Percentiles rank a stretch among this genome's conserved stretches.
phyloP scores from a whole-genome alignment of 306 rosid genomes.

The Lathyrus oleraceus region DNA sequence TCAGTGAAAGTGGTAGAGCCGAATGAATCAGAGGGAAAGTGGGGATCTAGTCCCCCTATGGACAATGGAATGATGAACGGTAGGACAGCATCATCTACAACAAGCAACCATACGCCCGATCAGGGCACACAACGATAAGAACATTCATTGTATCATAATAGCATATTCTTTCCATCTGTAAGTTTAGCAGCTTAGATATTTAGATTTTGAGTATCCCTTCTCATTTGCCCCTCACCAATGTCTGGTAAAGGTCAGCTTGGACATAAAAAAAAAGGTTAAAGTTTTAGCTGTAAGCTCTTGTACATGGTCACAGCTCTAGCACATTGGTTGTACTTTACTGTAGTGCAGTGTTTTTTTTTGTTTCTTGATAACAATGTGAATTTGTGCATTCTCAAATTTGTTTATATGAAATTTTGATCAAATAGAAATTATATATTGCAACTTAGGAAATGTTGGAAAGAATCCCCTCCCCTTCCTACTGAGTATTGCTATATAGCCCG shows the following conservation, averaged over 20 bases:
- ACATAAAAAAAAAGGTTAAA: slow-evolving; percentile 23
- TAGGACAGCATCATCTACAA: slow-evolving; percentile 58
- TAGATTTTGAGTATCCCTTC: slow-evolving; percentile 38
- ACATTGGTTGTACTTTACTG: slow-evolving; percentile 34
- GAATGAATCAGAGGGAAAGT: slow-evolving; percentile 63
- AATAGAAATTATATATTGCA: background rate
- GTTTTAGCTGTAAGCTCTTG: slow-evolving; percentile 45
- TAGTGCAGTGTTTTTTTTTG: slow-evolving; percentile 7
- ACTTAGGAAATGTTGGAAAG: slow-evolving; percentile 12
- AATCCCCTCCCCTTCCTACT: background rate
- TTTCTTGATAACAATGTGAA: slow-evolving; percentile 35
- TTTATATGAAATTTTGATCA: slow-evolving; percentile 8
- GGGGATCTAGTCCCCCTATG: slow-evolving; percentile 70
- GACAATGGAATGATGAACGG: slow-evolving; percentile 66
- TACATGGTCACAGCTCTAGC: slow-evolving; percentile 43
- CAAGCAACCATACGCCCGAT: slow-evolving; percentile 74
- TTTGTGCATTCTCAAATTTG: slow-evolving; percentile 31
- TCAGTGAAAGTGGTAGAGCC: slow-evolving; percentile 88
- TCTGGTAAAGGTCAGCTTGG: slow-evolving; percentile 43
- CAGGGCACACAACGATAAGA: slow-evolving; percentile 63
- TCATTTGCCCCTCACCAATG: slow-evolving; percentile 40
- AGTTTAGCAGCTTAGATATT: slow-evolving; percentile 38
- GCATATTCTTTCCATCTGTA: slow-evolving; percentile 45
- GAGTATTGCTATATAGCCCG: background rate
- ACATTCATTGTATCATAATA: slow-evolving; percentile 33